Percentiles rank a stretch among this genome's conserved stretches.
Evolutionary conservation across 2,329 filamentous ascomycete genomes (phyloP).

Genomic region (Atkinsonella texensis): DNA sequence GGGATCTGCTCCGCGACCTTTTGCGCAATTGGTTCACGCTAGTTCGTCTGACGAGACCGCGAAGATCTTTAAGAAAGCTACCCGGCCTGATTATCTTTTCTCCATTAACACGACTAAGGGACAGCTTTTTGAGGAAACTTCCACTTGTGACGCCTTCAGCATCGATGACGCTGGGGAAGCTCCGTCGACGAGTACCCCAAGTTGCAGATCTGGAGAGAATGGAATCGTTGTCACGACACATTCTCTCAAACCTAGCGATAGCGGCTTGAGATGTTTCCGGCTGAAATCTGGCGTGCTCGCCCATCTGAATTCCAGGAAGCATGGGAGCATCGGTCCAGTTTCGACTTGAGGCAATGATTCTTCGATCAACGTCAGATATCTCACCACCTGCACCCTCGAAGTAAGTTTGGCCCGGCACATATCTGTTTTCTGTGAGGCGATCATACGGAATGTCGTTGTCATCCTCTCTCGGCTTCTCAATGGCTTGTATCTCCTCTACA

Average conservation of each 20-base stretch:
- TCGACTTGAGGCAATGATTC: constrained; percentile 35
- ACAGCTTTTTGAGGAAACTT: constrained; percentile 51
- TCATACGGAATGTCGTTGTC: constrained; percentile 33
- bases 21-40: constrained; percentile 33
- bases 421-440: constrained; percentile 36
- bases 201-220: constrained; percentile 53
- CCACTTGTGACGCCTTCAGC: constrained; percentile 43
- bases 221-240: constrained; percentile 44
- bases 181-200: constrained; percentile 56
- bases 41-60: constrained; percentile 37
- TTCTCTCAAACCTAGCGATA: constrained; percentile 38
- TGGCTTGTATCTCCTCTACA: constrained; percentile 12
- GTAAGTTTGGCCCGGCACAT: constrained; percentile 38
- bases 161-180: constrained; percentile 44
- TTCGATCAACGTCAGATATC: constrained; percentile 33
- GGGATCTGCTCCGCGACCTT: constrained; percentile 27
- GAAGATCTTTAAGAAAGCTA: constrained; percentile 34
- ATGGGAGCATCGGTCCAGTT: constrained; percentile 39
- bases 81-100: constrained; percentile 34
- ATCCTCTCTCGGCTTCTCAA: constrained; percentile 14
- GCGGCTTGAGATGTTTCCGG: constrained; percentile 40
- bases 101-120: constrained; percentile 33
- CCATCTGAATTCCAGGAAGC: constrained; percentile 30
- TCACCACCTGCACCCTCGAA: constrained; percentile 29
- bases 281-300: constrained; percentile 24